Evolutionary conservation across 768 basidiomycete species (phyloP), one percentile per base, ranked within the genome.

Genomic region (Thelephora aurantiotincta): DNA sequence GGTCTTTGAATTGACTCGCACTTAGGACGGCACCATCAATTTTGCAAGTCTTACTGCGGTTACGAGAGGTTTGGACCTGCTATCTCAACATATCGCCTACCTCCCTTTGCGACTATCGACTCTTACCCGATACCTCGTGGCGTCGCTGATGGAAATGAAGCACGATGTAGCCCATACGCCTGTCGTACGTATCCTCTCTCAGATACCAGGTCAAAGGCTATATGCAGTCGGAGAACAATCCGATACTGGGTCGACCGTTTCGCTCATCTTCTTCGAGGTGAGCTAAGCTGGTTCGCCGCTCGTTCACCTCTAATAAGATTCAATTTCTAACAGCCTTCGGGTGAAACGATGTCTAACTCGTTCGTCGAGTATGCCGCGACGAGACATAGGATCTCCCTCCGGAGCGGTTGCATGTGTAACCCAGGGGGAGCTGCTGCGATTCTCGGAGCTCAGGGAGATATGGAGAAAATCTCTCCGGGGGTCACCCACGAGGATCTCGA

Each of bases 341-440:
- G 82, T 13, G 72, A 77, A 36, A 73, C 80, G 67, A 64, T 85
- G 5, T 75, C 84, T 0, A 79, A 80, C 51, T 77, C 77, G 2
- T 86, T 86, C 62, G 70, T 88, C 55, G 83, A 84, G 56, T 68
- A 80, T 53, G 70, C 79, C 1, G 83, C 85, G 11, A 70, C 78
- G 14, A 67, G 62, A 45, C 69, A 73, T 51, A 73, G 70, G 45
- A 79, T 90, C 49, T 87, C 85, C n/a, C 63, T 90, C 30, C 78
- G 87, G 37, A 85, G 85, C 2, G 87, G 87, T 0, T 91, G 87
- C 60, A 80, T 89, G 76, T 91, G 88, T 58, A 91, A 90, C 53
- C 84, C 87, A 14, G 88, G 88, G 7, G 87, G 78, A 14, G 82
- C 85, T 0, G 77, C 83, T 0, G 74, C 81, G 4, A 63, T 90